These are phyloP conservation scores for Middelhovenomyces tepae DNA, from an alignment of 805 yeast genomes.

Conservation along the genomic window DNA sequence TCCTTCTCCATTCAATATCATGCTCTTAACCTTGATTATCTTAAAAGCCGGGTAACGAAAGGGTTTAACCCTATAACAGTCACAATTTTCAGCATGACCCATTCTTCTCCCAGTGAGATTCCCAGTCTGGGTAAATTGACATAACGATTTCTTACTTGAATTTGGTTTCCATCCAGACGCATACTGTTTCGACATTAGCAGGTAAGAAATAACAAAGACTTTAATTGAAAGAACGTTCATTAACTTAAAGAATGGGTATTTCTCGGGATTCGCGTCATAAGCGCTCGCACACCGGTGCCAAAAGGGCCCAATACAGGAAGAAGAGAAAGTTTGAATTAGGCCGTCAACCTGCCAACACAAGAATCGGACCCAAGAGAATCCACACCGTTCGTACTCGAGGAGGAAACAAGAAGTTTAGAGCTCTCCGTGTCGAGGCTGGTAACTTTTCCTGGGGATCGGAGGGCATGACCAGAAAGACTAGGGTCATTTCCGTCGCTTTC, in stretches of 20 bases:
- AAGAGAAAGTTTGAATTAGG: conserved; percentile 99
- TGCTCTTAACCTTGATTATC: no score
- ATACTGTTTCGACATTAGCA: no score
- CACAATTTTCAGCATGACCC: no score
- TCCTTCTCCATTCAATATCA: no score
- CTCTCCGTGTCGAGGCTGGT: conserved; percentile 97
- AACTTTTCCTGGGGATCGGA: conserved; percentile 99
- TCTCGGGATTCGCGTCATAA: conserved; percentile 99
- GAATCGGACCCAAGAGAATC: conserved; percentile 97
- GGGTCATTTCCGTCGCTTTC: conserved; percentile 95
- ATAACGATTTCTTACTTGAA: no score
- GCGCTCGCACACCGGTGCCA: conserved; percentile 99
- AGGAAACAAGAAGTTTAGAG: conserved; percentile 99
- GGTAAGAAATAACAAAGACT: no score
- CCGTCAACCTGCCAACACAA: conserved; percentile 99
- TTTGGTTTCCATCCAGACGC: no score
- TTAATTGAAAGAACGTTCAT: no score
- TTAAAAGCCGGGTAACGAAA: no score
- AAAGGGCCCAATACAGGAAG: conserved; percentile 99
- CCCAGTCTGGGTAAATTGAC: no score
- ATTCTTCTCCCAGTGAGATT: no score
- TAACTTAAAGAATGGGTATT: conserved; percentile 99
- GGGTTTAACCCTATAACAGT: no score
- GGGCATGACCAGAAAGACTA: conserved; percentile 98
- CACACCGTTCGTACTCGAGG: conserved; percentile 99